phyloP scores from a whole-genome alignment of 768 basidiomycete species.

The Ephemerocybe angulata region DNA sequence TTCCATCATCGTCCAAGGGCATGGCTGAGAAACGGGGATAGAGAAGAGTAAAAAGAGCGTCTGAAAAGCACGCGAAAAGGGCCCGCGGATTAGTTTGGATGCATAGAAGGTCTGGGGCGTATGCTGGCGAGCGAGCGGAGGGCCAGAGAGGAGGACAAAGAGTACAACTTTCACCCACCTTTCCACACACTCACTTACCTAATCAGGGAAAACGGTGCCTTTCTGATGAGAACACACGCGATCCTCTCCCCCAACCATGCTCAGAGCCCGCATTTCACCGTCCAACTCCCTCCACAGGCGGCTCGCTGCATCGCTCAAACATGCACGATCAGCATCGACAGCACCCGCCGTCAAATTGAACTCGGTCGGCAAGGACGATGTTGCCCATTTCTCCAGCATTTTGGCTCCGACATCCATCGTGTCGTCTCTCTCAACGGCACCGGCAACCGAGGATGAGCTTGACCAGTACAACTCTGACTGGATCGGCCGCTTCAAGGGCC shows the following conservation, averaged over 20 bases:
- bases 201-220: neutral
- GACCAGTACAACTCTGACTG: slow-evolving; percentile 84
- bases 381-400: slow-evolving; percentile 64
- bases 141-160: slow-evolving; percentile 3
- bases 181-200: neutral
- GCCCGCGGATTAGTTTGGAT: neutral
- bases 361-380: slow-evolving; percentile 53
- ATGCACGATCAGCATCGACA: slow-evolving; percentile 18
- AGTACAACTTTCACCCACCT: neutral
- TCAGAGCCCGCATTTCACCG: slow-evolving; percentile 21
- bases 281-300: slow-evolving; percentile 15
- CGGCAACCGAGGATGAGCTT: slow-evolving; percentile 54
- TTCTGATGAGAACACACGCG: neutral
- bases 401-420: slow-evolving; percentile 62
- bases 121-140: neutral
- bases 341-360: slow-evolving; percentile 32
- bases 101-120: neutral
- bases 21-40: slow-evolving; percentile 1
- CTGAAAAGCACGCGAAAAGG: neutral
- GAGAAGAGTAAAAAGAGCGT: neutral
- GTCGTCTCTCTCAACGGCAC: slow-evolving; percentile 48
- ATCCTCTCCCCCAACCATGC: neutral
- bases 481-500: slow-evolving; percentile 94
- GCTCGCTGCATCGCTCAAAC: slow-evolving; percentile 13
- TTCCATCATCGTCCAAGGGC: slow-evolving; percentile 14